Conservation (phyloP, 2,329 filamentous ascomycete species). For the Diaporthe nobilis region DNA sequence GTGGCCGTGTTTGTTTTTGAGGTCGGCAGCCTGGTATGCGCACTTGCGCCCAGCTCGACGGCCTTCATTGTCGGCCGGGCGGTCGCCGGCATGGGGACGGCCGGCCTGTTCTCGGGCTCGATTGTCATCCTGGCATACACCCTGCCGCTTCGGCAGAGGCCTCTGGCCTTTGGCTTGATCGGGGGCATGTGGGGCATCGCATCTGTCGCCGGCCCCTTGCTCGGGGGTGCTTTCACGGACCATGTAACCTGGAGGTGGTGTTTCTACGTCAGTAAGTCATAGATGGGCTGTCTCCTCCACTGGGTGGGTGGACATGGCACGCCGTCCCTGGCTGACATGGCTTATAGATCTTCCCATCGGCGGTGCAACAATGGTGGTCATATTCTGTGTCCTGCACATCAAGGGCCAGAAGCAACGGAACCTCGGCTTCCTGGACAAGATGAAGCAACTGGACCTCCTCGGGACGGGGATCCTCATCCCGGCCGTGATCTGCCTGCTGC, state of each 20-base stretch:
- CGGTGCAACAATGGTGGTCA: slow-evolving; percentile 61
- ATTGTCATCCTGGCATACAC: slow-evolving; percentile 63
- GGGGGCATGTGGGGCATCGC: slow-evolving; percentile 69
- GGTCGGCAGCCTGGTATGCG: slow-evolving; percentile 55
- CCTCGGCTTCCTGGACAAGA: slow-evolving; percentile 53
- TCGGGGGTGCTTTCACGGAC: slow-evolving; percentile 66
- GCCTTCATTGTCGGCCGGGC: slow-evolving; percentile 67
- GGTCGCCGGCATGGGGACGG: slow-evolving; percentile 65
- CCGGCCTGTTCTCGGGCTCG: slow-evolving; percentile 65
- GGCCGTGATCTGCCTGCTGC: slow-evolving; percentile 65
- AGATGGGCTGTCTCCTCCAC: not conserved
- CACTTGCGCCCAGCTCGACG: slow-evolving; percentile 60
- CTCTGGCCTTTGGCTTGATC: slow-evolving; percentile 67
- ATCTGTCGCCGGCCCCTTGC: slow-evolving; percentile 62
- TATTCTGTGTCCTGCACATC: slow-evolving; percentile 62
- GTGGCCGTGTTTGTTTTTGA: slow-evolving; percentile 51
- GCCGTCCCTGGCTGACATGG: slow-evolving; percentile 5
- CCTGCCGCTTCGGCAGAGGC: slow-evolving; percentile 68
- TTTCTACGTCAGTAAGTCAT: slow-evolving; percentile 54
- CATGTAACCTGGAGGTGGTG: slow-evolving; percentile 67
- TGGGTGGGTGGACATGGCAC: not conserved
- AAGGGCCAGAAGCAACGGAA: slow-evolving; percentile 50
- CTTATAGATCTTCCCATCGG: slow-evolving; percentile 57
- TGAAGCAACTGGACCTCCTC: slow-evolving; percentile 63
- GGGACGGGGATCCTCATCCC: slow-evolving; percentile 67